Evolutionary conservation across 306 rosid species (phyloP), one percentile per base, ranked within the genome.

Genomic region (Inga leiocalycina): DNA sequence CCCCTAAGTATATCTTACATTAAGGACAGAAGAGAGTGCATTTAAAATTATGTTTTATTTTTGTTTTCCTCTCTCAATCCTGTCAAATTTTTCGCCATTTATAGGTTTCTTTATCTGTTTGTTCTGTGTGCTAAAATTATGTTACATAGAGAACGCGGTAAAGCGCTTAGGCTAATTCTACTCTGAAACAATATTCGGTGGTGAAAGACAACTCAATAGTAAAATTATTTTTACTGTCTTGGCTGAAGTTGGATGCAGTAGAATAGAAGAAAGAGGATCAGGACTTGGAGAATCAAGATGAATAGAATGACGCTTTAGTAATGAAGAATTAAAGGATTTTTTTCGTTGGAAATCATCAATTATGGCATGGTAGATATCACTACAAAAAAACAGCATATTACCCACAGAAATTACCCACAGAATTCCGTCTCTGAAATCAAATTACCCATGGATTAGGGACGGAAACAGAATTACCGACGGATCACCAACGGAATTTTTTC

Each of bases 241-340:
- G 32, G 56, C 20, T 20, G 35, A 7, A 49, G 39, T 20, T 66
- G 11, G 48, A 34, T 48, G 59, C 17, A 16, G 75, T 48, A 48
- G 19, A 32, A 48, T 48, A 13, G 75, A 15, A 41, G 66, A 2
- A 16, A 17, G 73, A 45, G 19, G 12, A 70, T 19, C 56, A 35
- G 80, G 59, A 30, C 24, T 72, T 20, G 65, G 54, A 24, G 41
- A 66, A 79, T 10, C 59, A 46, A 56, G 72, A 52, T 56, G 77
- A 32, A 62, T 37, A 12, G 48, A 72, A 80, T 45, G 61, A 30
- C 19, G 64, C 37, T 52, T 68, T 68, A 64, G 10, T 68, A 39
- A 27, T 43, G 77, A 78, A 45, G 32, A 57, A 10, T 39, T 24
- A 24, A 24, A 24, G 27, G 27, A 24, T 24, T 24, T 24, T 24